Conservation (phyloP, 805 yeast species). For the Diddensiella santjacobensis region DNA sequence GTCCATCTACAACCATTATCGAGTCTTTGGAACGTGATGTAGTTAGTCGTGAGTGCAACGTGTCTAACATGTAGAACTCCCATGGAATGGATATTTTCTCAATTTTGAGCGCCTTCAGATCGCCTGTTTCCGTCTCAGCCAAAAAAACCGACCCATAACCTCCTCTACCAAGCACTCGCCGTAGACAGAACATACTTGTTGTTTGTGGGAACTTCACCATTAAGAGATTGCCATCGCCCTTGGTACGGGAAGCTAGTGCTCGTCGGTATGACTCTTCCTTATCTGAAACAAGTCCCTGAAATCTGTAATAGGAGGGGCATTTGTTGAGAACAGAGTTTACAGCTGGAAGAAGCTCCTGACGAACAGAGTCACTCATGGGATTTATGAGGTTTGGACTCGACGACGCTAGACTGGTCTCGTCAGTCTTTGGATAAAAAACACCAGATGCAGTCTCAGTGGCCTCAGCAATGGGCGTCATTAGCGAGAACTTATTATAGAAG, state of each 20-base stretch:
- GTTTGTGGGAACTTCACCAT: conserved; percentile 9
- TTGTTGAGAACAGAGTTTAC: conserved; percentile 13
- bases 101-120: conserved; percentile 61
- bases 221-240: not conserved
- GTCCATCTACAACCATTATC: conserved; percentile 48
- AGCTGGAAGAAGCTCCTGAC: conserved; percentile 3
- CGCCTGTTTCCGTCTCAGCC: conserved; percentile 57
- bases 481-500: conserved; percentile 2
- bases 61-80: conserved; percentile 74
- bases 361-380: conserved; percentile 7
- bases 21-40: conserved; percentile 32
- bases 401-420: not conserved
- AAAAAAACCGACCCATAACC: conserved; percentile 75
- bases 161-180: conserved; percentile 68
- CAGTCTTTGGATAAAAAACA: not conserved
- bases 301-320: conserved; percentile 28
- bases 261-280: conserved; percentile 5
- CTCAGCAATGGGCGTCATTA: conserved; percentile 33
- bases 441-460: conserved; percentile 22
- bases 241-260: conserved; percentile 1
- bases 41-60: conserved; percentile 43
- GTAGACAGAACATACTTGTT: conserved; percentile 43
- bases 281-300: not conserved
- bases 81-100: conserved; percentile 59
- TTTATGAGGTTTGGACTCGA: conserved; percentile 2